Base-by-base conservation (phyloP, 2,329 filamentous ascomycete genomes). In the Aspergillus sp. region DNA sequence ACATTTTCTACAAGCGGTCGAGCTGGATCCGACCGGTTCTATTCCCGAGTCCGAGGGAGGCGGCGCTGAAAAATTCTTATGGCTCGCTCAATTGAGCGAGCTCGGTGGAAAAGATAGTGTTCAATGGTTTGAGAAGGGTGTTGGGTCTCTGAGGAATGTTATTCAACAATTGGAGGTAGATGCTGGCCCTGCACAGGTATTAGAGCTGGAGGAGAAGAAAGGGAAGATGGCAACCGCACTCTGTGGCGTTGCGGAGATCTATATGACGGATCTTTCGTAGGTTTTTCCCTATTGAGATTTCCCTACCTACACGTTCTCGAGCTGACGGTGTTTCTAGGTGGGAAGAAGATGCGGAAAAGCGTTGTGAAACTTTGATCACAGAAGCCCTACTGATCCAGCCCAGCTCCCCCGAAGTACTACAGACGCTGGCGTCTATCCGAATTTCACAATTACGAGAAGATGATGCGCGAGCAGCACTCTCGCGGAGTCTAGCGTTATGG, bases 211-310 rank as follows among this genome's bases (percentile, higher is more conserved):
- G 27, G 90, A 92, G 74, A 90, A 91, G 80, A 89, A 89, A 73
- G 81, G 82, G 64, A 95, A 95, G 76, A 82, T 98, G 37, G 91
- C 92, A 2, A 91, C 91, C 66, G 91, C 93, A n/a, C 83, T 99
- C 37, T 99, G 96, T 76, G 91, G 90, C 27, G 91, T 98, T 60
- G 88, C 91, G 6, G 95, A 99, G 78, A 91, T 99, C 50, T 99
- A 97, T 81, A 99, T 99, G 95, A 99, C 95, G 11, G 95, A 99
- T 78, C 79, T 98, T 67, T 95, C 90, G 68, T 95, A 85, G 73
- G 78, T 77, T 48, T 63, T 21, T 19, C 15, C 39, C 19, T 14
- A 14, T 37, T 37, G 5, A 6, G 9, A 6, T 37, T 5, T 15
- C 6, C 11, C 9, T 40, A 17, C 23, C 25, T 14, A 12, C 25